phyloP scores from a whole-genome alignment of 805 yeast genomes.

The Candida sphagnicola region DNA sequence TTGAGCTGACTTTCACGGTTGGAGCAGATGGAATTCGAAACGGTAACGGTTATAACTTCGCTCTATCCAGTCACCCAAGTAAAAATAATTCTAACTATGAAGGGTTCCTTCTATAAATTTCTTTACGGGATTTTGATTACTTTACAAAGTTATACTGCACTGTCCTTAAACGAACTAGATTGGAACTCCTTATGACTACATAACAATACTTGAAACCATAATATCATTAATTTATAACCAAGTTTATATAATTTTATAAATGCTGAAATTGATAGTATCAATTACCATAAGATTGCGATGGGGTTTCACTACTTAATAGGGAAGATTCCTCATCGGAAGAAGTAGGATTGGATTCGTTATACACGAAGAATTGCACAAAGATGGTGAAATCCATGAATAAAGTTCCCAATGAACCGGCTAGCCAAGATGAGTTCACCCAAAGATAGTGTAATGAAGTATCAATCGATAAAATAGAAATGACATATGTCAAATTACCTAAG shows the following conservation, averaged over 20 bases:
- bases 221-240: background rate
- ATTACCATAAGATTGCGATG: background rate
- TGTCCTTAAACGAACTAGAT: no score
- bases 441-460: constrained; percentile 68
- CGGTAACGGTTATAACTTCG: no score
- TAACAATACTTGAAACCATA: no score
- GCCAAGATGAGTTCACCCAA: constrained; percentile 85
- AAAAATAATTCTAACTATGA: no score
- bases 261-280: background rate
- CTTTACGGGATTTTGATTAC: no score
- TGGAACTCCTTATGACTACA: no score
- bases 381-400: constrained; percentile 77
- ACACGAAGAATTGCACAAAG: constrained; percentile 80
- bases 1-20: no score
- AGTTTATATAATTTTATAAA: background rate
- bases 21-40: no score
- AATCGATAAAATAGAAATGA: constrained; percentile 75
- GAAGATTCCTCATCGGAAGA: constrained; percentile 17
- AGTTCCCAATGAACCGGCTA: constrained; percentile 89
- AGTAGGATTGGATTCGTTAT: constrained; percentile 38
- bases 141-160: no score
- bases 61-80: no score
- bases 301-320: constrained; percentile 3
- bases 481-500: constrained; percentile 88
- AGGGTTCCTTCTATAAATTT: no score